These are phyloP conservation scores for Phytophthora pseudosyringae DNA, from an alignment of 352 stramenopile genomes.

Conservation along the genomic window DNA sequence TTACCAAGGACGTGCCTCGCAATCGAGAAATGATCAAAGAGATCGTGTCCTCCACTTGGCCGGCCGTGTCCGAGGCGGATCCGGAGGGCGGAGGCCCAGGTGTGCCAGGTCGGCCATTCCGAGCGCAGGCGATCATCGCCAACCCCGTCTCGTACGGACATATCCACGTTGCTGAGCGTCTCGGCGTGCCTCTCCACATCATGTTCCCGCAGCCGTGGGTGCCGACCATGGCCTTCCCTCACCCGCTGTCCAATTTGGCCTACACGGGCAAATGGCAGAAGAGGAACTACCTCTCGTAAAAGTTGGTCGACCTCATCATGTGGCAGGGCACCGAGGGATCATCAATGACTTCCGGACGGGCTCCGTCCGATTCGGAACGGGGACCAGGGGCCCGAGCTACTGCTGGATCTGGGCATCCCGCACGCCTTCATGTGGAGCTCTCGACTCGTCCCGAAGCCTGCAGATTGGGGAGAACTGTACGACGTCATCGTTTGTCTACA, in stretches of 20 bases:
- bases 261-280: slow-evolving; percentile 68
- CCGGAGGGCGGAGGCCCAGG: slow-evolving; percentile 60
- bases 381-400: slow-evolving; percentile 40
- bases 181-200: slow-evolving; percentile 92
- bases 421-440: slow-evolving; percentile 76
- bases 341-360: slow-evolving; percentile 64
- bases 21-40: slow-evolving; percentile 91
- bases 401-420: slow-evolving; percentile 52
- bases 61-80: slow-evolving; percentile 74
- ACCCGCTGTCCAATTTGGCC: slow-evolving; percentile 83
- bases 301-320: slow-evolving; percentile 57
- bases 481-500: slow-evolving; percentile 53
- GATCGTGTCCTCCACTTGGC: slow-evolving; percentile 89
- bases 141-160: slow-evolving; percentile 93
- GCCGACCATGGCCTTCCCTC: slow-evolving; percentile 86
- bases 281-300: slow-evolving; percentile 61
- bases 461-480: slow-evolving; percentile 64
- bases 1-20: slow-evolving; percentile 64
- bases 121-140: slow-evolving; percentile 92
- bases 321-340: slow-evolving; percentile 56
- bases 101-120: slow-evolving; percentile 59
- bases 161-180: slow-evolving; percentile 92
- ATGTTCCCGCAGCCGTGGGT: slow-evolving; percentile 93
- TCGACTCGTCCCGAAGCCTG: slow-evolving; percentile 56
- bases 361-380: slow-evolving; percentile 52